Evolutionary conservation across 2,329 filamentous ascomycete genomes (phyloP), one percentile per base, ranked within the genome.

Genomic region (Dothideomycetes sp.): DNA sequence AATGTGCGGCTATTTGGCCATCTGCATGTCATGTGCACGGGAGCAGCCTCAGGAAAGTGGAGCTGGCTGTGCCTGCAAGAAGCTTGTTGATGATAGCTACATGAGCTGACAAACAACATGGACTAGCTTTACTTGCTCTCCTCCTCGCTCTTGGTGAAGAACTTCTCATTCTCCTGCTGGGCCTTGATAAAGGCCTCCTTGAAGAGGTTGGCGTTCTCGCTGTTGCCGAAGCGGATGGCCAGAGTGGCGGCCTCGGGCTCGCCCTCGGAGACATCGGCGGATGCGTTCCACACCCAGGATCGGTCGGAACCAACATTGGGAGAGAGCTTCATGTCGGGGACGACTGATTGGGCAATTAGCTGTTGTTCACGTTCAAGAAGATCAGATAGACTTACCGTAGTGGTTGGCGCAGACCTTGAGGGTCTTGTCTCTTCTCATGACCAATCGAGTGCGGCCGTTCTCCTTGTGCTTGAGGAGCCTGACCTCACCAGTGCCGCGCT

Each of bases 321-420:
- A 47, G 84, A 89, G 49, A 98, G 81, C 73, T 94, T 95, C 89
- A 98, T 96, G 67, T 95, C 89, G 47, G 89, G 89, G 46, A 94
- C 86, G 58, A 98, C 88, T 94, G n/a, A n/a, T n/a, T n/a, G n/a
- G 40, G 29, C 41, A 37, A 34, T 45, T 32, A n/a, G n/a, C n/a
- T n/a, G n/a, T n/a, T n/a, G n/a, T n/a, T n/a, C n/a, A n/a, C n/a
- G n/a, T n/a, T n/a, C n/a, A n/a, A n/a, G n/a, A n/a, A n/a, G n/a
- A n/a, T 27, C 17, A 29, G 9, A 30, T 24, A n/a, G 33, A 70
- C 83, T 57, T 80, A 94, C 88, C 81, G 69, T 98, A 98, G 76
- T 98, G 91, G 75, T 98, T 98, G 61, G 91, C 91, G 81, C 91
- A 98, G 68, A 98, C 91, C 77, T 98, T 98, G 70, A 96, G 79